Conservation (phyloP, 2,329 filamentous ascomycete genomes). For the Epichloe brachyelytri region DNA sequence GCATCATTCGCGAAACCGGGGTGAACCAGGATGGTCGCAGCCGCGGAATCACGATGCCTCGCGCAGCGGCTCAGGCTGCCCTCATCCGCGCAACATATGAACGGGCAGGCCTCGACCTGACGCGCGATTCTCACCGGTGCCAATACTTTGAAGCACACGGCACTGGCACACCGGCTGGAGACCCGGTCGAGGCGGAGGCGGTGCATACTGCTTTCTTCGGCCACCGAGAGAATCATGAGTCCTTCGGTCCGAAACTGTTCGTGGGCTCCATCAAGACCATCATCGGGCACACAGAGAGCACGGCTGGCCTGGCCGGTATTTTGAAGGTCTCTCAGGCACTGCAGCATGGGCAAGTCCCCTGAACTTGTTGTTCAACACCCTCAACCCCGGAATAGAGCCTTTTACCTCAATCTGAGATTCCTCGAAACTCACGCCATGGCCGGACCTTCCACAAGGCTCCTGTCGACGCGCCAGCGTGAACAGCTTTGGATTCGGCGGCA, state of each 20-base stretch:
- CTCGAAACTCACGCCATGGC: conserved; percentile 12
- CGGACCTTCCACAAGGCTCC: background rate
- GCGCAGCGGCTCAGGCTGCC: conserved; percentile 7
- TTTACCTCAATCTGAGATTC: conserved; percentile 12
- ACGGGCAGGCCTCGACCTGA: conserved; percentile 15
- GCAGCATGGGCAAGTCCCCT: conserved; percentile 15
- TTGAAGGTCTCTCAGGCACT: conserved; percentile 13
- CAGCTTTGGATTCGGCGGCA: conserved; percentile 37
- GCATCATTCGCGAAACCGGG: conserved; percentile 21
- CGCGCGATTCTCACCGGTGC: conserved; percentile 11
- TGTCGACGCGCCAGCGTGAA: conserved; percentile 30
- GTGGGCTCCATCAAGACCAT: conserved; percentile 5
- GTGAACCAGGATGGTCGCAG: conserved; percentile 30
- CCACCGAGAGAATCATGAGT: conserved; percentile 18
- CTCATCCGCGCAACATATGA: conserved; percentile 18
- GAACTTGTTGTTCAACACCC: conserved; percentile 17
- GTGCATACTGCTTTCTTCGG: background rate
- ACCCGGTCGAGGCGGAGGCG: conserved; percentile 25
- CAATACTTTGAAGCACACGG: conserved; percentile 23
- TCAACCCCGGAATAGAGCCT: conserved; percentile 16
- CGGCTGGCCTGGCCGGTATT: conserved; percentile 13
- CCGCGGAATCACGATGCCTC: conserved; percentile 23
- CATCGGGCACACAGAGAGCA: conserved; percentile 15
- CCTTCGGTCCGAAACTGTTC: conserved; percentile 14
- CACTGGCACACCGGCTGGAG: conserved; percentile 34